These are phyloP conservation scores for Blepharisma japonicum DNA, from an alignment of 73 alveolate species.

Conservation along the genomic window DNA sequence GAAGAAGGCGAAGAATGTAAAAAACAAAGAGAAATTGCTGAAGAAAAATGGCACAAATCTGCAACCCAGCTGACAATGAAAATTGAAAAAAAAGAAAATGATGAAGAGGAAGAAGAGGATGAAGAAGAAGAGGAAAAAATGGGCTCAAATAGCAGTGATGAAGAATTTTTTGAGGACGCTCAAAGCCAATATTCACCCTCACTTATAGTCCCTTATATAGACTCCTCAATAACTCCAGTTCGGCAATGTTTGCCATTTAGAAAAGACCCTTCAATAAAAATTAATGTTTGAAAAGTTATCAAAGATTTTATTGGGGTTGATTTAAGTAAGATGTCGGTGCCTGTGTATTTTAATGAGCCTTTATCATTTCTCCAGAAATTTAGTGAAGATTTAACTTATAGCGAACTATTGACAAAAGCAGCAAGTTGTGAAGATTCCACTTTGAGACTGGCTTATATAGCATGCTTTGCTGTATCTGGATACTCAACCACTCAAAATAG, in stretches of 20 bases:
- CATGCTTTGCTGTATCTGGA: constrained; percentile 47
- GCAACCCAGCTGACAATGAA: too few species aligned
- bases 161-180: too few species aligned
- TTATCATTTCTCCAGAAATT: constrained; percentile 46
- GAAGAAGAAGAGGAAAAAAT: background rate
- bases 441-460: constrained; percentile 52
- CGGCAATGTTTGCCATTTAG: constrained; percentile 33
- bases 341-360: constrained; percentile 62
- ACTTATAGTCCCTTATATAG: too few species aligned
- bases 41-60: background rate
- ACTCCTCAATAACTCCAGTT: background rate
- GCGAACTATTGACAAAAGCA: constrained; percentile 53
- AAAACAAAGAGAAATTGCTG: background rate
- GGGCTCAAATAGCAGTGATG: too few species aligned
- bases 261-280: constrained; percentile 49
- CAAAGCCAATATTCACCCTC: too few species aligned
- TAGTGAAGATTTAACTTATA: constrained; percentile 50
- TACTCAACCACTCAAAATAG: constrained; percentile 45
- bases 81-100: background rate
- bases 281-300: constrained; percentile 36
- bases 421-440: constrained; percentile 32
- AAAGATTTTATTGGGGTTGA: constrained; percentile 59
- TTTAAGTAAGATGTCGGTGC: constrained; percentile 46
- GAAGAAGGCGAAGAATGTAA: constrained; percentile 6
- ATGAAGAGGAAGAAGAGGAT: constrained; percentile 14